Conservation (phyloP, 1,284 basidiomycete genomes). For the Crucibulum cyathiforme region DNA sequence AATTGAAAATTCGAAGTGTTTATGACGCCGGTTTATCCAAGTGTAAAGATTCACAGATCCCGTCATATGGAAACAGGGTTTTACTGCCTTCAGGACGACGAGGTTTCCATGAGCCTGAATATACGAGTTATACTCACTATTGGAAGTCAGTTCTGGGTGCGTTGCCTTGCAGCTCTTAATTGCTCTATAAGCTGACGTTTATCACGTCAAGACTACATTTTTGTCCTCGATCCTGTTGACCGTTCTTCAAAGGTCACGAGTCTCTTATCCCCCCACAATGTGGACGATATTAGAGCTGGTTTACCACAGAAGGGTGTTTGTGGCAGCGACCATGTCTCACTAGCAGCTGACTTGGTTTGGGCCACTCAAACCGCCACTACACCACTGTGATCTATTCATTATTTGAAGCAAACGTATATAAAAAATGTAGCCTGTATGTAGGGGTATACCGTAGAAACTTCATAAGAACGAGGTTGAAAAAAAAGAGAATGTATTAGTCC, state of each 20-base stretch:
- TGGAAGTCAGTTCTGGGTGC: slow-evolving; percentile 84
- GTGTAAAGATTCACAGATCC: slow-evolving; percentile 25
- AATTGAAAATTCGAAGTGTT: slow-evolving; percentile 54
- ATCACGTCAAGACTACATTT: slow-evolving; percentile 78
- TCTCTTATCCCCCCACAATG: slow-evolving; percentile 69
- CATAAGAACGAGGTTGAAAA: neutral
- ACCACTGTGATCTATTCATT: too few species aligned
- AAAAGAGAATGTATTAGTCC: neutral
- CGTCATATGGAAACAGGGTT: slow-evolving; percentile 58
- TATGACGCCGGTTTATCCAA: slow-evolving; percentile 63
- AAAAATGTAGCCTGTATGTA: neutral
- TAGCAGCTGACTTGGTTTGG: slow-evolving; percentile 64
- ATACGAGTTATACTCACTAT: slow-evolving; percentile 80
- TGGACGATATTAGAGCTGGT: slow-evolving; percentile 72
- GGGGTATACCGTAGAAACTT: too few species aligned
- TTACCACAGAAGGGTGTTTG: slow-evolving; percentile 82
- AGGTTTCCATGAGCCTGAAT: slow-evolving; percentile 76
- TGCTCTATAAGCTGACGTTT: neutral
- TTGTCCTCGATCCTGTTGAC: slow-evolving; percentile 59
- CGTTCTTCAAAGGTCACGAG: slow-evolving; percentile 56
- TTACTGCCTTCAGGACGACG: slow-evolving; percentile 44
- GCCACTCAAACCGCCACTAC: slow-evolving; percentile 6
- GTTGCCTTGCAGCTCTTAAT: slow-evolving; percentile 13
- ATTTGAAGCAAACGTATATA: neutral
- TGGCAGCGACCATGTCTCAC: slow-evolving; percentile 87